These are phyloP conservation scores for Amauroascus verrucosus DNA, from an alignment of 2,329 filamentous ascomycete species.

Conservation along the genomic window DNA sequence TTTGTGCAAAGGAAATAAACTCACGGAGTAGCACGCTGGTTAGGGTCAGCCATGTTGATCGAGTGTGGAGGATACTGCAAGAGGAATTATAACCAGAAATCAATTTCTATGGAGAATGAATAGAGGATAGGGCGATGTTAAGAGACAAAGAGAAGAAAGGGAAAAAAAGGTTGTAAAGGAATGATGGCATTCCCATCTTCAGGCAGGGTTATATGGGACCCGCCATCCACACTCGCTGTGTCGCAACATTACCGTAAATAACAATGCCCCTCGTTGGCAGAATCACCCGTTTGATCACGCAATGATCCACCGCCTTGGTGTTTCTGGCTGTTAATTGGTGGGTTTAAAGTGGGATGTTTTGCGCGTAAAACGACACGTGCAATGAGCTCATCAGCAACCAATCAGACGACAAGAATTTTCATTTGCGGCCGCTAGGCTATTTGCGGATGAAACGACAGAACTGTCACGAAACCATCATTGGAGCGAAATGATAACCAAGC, in stretches of 20 bases:
- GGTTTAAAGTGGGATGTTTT: conserved; percentile 22
- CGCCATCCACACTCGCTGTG: neutral
- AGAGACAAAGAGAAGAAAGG: conserved; percentile 7
- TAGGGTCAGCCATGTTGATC: conserved; percentile 32
- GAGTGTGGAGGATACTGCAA: conserved; percentile 2
- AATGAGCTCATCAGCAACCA: conserved; percentile 11
- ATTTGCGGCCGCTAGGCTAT: conserved; percentile 8
- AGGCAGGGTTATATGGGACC: neutral
- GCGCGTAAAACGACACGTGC: conserved; percentile 10
- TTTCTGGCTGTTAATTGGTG: conserved; percentile 21
- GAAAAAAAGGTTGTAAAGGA: neutral
- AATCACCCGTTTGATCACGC: conserved; percentile 13
- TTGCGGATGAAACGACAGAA: conserved; percentile 5
- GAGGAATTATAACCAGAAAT: neutral
- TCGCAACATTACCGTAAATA: neutral
- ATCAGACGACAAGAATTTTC: neutral
- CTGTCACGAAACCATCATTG: too few species aligned
- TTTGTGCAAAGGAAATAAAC: conserved; percentile 13
- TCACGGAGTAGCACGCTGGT: conserved; percentile 33
- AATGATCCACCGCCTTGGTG: neutral
- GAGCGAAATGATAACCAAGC: too few species aligned
- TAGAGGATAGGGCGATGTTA: neutral
- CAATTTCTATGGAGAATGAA: neutral
- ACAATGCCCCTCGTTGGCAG: conserved; percentile 19
- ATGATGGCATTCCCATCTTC: neutral